A percentile compares a stretch with the other conserved stretches of the same genome.
Conservation (phyloP, 2,329 filamentous ascomycete species). For the Blumeria graminis region DNA sequence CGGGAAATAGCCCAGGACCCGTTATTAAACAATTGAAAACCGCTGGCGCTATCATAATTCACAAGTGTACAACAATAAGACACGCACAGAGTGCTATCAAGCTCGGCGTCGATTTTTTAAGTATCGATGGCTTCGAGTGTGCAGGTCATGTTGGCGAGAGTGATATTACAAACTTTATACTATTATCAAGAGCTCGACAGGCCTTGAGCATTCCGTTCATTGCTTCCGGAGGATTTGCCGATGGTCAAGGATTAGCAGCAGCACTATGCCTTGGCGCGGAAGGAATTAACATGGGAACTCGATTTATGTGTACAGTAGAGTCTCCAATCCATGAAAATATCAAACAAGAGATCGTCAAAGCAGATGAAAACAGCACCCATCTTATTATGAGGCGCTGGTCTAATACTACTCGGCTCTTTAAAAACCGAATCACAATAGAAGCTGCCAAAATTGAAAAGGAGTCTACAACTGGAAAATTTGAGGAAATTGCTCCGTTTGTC, state of each 20-base stretch:
- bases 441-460: constrained; percentile 65
- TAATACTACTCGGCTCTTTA: constrained; percentile 74
- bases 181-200: constrained; percentile 68
- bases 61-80: constrained; percentile 94
- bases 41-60: constrained; percentile 54
- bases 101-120: constrained; percentile 87
- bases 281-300: constrained; percentile 95
- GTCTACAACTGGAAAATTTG: constrained; percentile 66
- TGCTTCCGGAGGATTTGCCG: constrained; percentile 83
- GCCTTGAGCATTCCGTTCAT: constrained; percentile 74
- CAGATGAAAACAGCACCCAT: constrained; percentile 75
- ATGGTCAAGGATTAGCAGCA: constrained; percentile 78
- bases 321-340: constrained; percentile 81
- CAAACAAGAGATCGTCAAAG: constrained; percentile 75
- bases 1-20: constrained; percentile 71
- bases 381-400: constrained; percentile 74
- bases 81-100: constrained; percentile 82
- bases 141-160: constrained; percentile 70
- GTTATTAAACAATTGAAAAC: constrained; percentile 76
- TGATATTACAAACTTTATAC: constrained; percentile 75
- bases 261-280: constrained; percentile 74
- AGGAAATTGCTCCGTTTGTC: constrained; percentile 66
- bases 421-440: constrained; percentile 66
- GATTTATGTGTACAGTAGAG: constrained; percentile 92
- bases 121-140: constrained; percentile 95